Evolutionary conservation across 1,284 basidiomycete species (phyloP).

Genomic region (Apiotrichum veenhuisii): DNA sequence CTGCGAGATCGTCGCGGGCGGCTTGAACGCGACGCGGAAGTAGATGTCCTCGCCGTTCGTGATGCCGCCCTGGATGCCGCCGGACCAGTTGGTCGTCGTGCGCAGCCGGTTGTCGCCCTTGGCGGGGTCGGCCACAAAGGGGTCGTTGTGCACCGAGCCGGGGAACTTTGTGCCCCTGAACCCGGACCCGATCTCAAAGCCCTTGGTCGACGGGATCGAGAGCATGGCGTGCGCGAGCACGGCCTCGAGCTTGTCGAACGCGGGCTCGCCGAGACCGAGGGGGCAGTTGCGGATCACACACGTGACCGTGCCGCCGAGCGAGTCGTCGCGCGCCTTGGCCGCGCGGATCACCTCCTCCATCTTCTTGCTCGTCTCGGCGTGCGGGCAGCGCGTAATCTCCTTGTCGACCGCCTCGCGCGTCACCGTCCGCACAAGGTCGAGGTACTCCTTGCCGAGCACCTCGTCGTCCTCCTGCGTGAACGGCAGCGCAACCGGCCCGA

Average conservation of each 20-base stretch:
- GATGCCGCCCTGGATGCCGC: conserved; percentile 97
- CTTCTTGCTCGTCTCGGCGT: conserved; percentile 75
- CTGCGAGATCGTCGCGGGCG: conserved; percentile 95
- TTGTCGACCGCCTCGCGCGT: conserved; percentile 86
- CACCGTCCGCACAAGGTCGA: conserved; percentile 71
- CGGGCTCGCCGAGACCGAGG: conserved; percentile 89
- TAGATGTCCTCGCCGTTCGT: conserved; percentile 97
- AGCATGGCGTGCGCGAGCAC: conserved; percentile 97
- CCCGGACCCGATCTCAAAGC: conserved; percentile 95
- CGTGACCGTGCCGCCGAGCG: conserved; percentile 94
- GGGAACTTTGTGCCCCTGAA: conserved; percentile 95
- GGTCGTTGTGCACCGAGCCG: conserved; percentile 90
- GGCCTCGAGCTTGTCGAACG: conserved; percentile 98
- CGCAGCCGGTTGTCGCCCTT: conserved; percentile 56
- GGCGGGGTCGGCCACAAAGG: conserved; percentile 68
- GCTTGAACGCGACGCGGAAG: conserved; percentile 97
- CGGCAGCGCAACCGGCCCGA: conserved; percentile 82
- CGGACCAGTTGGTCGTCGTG: conserved; percentile 92
- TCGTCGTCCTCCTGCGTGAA: conserved; percentile 67
- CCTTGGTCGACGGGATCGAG: conserved; percentile 97
- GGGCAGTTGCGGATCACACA: conserved; percentile 92
- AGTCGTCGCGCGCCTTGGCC: conserved; percentile 86
- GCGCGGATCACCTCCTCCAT: conserved; percentile 93
- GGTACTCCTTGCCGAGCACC: conserved; percentile 76
- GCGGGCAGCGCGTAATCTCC: conserved; percentile 85